These are phyloP conservation scores for Kuraishia molischiana DNA, from an alignment of 805 yeast species.

Conservation along the genomic window DNA sequence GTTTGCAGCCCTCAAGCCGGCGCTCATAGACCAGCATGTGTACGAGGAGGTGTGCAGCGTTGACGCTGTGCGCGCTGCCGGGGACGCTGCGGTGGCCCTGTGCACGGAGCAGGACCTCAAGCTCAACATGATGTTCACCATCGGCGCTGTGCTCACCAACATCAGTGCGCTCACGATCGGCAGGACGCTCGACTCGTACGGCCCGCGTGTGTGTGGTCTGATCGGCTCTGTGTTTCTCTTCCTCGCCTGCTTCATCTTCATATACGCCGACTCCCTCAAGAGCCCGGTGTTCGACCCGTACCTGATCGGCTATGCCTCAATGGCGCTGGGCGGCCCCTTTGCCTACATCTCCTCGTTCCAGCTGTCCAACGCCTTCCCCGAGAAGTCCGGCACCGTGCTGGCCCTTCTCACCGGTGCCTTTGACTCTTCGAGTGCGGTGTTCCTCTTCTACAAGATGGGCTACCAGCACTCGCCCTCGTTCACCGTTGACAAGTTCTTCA, in stretches of 20 bases:
- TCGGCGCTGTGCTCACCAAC: conserved; percentile 46
- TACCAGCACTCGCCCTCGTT: conserved; percentile 26
- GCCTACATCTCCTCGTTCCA: conserved; percentile 47
- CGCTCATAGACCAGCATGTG: conserved; percentile 67
- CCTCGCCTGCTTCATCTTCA: conserved; percentile 35
- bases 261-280: conserved; percentile 21
- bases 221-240: conserved; percentile 38
- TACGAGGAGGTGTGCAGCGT: conserved; percentile 52
- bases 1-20: conserved; percentile 88
- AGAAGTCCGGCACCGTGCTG: conserved; percentile 38
- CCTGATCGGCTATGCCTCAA: conserved; percentile 36
- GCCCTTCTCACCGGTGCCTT: conserved; percentile 50
- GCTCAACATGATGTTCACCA: conserved; percentile 48
- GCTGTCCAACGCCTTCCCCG: conserved; percentile 46
- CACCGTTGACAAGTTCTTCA: conserved; percentile 32
- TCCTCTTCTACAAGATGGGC: conserved; percentile 33
- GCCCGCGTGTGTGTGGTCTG: conserved; percentile 45
- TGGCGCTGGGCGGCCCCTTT: conserved; percentile 54
- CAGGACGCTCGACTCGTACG: conserved; percentile 34
- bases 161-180: conserved; percentile 45
- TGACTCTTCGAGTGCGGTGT: conserved; percentile 48
- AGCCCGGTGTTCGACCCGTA: conserved; percentile 38
- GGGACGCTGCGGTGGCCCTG: conserved; percentile 24
- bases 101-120: conserved; percentile 45
- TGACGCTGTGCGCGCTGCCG: conserved; percentile 5